Conservation (phyloP, 176 grass and related monocot genomes). For the Oryza glaberrima region DNA sequence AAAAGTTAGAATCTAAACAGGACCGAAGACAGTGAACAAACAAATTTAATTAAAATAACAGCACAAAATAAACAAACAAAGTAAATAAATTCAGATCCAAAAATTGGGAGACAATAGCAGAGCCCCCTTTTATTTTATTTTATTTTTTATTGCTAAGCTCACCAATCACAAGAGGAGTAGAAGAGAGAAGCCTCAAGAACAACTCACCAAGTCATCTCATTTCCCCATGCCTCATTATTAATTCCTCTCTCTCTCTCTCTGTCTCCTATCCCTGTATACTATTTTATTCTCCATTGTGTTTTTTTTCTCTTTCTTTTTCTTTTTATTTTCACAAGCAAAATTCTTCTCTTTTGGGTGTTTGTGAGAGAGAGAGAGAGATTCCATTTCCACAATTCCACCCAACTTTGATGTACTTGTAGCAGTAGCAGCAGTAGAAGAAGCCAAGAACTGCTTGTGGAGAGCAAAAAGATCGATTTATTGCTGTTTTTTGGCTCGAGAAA, state of each 20-base stretch:
- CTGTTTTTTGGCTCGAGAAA: conserved; percentile 28
- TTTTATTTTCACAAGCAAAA: conserved; percentile 30
- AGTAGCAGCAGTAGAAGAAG: conserved; percentile 4
- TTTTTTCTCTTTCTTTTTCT: conserved; percentile 16
- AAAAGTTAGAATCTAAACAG: no score
- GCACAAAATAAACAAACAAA: background rate
- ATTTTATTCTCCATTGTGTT: conserved; percentile 15
- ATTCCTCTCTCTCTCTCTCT: background rate
- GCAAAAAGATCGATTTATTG: conserved; percentile 24
- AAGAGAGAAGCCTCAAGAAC: conserved; percentile 24
- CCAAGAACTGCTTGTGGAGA: conserved; percentile 43
- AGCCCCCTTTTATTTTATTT: background rate
- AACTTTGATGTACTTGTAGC: conserved; percentile 33
- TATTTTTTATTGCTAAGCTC: conserved; percentile 16
- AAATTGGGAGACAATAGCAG: conserved; percentile 30
- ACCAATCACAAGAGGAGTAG: conserved; percentile 33
- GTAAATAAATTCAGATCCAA: conserved; percentile 5
- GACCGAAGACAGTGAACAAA: background rate
- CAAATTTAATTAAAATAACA: background rate
- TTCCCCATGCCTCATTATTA: background rate
- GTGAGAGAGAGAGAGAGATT: conserved; percentile 34
- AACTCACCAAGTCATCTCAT: conserved; percentile 43
- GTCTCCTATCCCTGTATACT: background rate
- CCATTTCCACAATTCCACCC: conserved; percentile 32
- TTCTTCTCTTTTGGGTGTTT: conserved; percentile 38